Percentiles rank a stretch among this genome's conserved stretches.
phyloP scores from a whole-genome alignment of 164 flowering plant species.

The Piper betle region DNA sequence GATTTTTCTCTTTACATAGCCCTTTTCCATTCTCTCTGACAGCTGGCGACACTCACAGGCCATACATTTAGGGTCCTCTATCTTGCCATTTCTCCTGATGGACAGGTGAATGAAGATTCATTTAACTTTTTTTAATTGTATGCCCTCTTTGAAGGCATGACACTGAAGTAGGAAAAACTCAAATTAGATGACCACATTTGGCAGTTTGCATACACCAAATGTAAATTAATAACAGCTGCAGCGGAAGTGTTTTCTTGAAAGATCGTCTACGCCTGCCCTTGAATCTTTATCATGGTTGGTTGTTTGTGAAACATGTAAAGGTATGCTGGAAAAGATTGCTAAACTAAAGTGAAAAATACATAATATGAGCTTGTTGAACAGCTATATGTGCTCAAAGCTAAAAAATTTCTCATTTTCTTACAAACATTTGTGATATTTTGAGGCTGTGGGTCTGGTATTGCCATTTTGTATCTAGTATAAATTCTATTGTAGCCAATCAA shows the following conservation, averaged over 20 bases:
- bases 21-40: slow-evolving; percentile 11
- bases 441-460: no score
- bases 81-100: slow-evolving; percentile 96
- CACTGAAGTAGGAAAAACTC: slow-evolving; percentile 38
- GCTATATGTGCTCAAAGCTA: no score
- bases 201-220: background rate
- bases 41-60: slow-evolving; percentile 95
- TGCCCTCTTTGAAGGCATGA: background rate
- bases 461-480: background rate
- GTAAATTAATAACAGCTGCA: background rate
- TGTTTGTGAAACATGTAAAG: no score
- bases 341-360: no score
- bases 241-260: background rate
- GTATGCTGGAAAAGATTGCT: no score
- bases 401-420: no score
- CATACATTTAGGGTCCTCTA: slow-evolving; percentile 87
- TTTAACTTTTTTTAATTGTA: background rate
- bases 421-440: no score
- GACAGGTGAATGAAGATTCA: slow-evolving; percentile 74
- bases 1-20: background rate
- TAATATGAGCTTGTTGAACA: no score
- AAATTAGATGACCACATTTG: slow-evolving; percentile 39
- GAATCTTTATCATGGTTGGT: no score
- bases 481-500: background rate
- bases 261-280: background rate